Percentiles rank a stretch among this genome's conserved stretches.
Evolutionary conservation across 139 green algal species (phyloP).

Genomic region (Gonium pectorale): DNA sequence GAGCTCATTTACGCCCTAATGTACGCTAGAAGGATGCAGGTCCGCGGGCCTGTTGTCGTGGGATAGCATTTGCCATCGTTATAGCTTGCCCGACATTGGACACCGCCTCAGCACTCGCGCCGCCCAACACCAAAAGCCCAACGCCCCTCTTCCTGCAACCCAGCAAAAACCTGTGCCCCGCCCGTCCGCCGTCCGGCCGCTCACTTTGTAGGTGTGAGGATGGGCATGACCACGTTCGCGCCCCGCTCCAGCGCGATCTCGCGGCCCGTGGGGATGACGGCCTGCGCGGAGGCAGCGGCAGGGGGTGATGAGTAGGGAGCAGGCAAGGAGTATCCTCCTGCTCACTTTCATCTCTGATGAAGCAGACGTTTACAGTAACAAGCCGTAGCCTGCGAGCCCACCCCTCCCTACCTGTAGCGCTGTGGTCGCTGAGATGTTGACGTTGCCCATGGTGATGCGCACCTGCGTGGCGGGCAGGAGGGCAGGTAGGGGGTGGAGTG

Average conservation of each 20-base stretch:
- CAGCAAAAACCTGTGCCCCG: too few relatives aligned
- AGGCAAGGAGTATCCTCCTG: background rate
- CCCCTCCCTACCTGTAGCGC: constrained; percentile 58
- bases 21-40: too few relatives aligned
- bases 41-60: too few relatives aligned
- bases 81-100: too few relatives aligned
- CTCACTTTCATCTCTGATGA: too few relatives aligned
- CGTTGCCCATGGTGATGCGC: constrained; percentile 67
- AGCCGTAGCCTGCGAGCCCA: background rate
- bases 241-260: constrained; percentile 74
- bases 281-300: constrained; percentile 45
- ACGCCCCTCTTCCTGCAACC: background rate
- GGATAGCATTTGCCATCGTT: too few relatives aligned
- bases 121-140: background rate
- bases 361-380: too few relatives aligned
- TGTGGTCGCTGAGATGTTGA: constrained; percentile 78
- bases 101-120: background rate
- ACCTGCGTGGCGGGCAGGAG: too few relatives aligned
- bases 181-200: background rate
- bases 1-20: too few relatives aligned
- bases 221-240: constrained; percentile 80
- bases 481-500: too few relatives aligned
- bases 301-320: too few relatives aligned
- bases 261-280: constrained; percentile 72
- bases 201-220: constrained; percentile 77